Evolutionary conservation across 2,329 filamentous ascomycete species (phyloP), one percentile per base, ranked within the genome.

Genomic region (Sphaerostilbella broomeana): DNA sequence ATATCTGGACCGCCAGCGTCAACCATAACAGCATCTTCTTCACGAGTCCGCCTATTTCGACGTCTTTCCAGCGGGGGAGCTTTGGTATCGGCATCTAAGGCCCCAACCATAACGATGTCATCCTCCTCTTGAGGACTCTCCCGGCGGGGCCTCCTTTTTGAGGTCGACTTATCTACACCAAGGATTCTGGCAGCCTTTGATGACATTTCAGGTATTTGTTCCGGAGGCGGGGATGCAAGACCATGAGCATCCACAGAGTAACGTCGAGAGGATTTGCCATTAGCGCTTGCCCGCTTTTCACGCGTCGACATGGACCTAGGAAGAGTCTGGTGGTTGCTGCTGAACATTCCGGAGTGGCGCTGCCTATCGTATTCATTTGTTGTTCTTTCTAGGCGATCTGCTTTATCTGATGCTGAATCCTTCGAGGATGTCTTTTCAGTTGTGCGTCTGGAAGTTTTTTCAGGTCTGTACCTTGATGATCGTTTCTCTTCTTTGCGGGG

Each of bases 111-210:
- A 26, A 69, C 59, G 30, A 71, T 61, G 28, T 77, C 72, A 18
- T 74, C 70, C 6, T 76, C 68, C 10, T 67, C 65, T 9, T 59
- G 58, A 12, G 50, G 36, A 25, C 50, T 46, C 6, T 44, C 26
- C 47, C 68, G 77, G 40, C 73, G 72, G 21, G 56, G 50, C 57
- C 74, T 66, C 37, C 61, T 65, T 46, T 59, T 65, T 46, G 60
- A 61, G 29, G 53, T 55, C 11, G 61, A 58, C 38, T 62, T 64
- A 27, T 68, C 68, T 17, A 75, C 50, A 66, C 88, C 77, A 3
- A 92, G 77, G 37, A 90, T 63, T 60, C 81, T 88, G 21, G 86
- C 85, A 19, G 86, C 86, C 61, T 94, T 94, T 31, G 78, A 73
- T 6, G 81, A 73, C 55, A 86, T 73, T 36, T 77, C 74, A 3